Percentiles rank a stretch among this genome's conserved stretches.
phyloP scores from a whole-genome alignment of 306 rosid species.

The Vigna reflexopilosa region DNA sequence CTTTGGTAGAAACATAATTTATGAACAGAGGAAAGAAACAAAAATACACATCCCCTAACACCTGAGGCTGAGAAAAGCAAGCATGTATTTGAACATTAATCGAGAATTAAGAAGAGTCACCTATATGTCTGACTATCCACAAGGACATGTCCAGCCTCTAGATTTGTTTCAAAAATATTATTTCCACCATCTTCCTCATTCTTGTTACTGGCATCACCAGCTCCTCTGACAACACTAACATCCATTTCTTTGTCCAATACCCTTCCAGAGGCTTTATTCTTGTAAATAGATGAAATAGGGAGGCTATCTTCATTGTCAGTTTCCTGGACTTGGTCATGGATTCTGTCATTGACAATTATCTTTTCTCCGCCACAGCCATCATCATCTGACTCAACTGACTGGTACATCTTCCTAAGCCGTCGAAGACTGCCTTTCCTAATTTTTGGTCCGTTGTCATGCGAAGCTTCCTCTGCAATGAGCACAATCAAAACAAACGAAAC shows the following conservation, averaged over 20 bases:
- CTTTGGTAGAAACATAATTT: conserved; percentile 35
- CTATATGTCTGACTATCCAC: conserved; percentile 52
- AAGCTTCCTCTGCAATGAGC: conserved; percentile 52
- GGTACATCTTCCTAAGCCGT: conserved; percentile 66
- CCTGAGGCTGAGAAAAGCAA: conserved; percentile 26
- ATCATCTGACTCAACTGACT: conserved; percentile 62
- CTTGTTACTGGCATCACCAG: conserved; percentile 47
- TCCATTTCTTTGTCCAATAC: conserved; percentile 45
- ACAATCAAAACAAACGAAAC: conserved; percentile 35
- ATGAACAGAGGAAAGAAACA: conserved; percentile 30
- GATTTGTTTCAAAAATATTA: conserved; percentile 35
- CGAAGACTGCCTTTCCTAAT: conserved; percentile 40
- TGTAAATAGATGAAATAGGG: conserved; percentile 61
- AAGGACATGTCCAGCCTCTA: conserved; percentile 41
- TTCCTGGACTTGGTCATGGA: conserved; percentile 42
- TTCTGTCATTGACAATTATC: conserved; percentile 15
- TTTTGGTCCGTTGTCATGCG: conserved; percentile 47
- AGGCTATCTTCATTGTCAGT: conserved; percentile 53
- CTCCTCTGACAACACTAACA: conserved; percentile 44
- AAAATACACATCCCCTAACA: neutral
- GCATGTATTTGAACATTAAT: conserved; percentile 8
- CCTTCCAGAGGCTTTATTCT: conserved; percentile 44
- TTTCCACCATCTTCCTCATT: conserved; percentile 47
- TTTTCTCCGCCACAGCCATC: conserved; percentile 48
- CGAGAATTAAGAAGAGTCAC: conserved; percentile 36